Base-by-base conservation (phyloP, 2,329 filamentous ascomycete species). In the Cryphonectria radicalis region DNA sequence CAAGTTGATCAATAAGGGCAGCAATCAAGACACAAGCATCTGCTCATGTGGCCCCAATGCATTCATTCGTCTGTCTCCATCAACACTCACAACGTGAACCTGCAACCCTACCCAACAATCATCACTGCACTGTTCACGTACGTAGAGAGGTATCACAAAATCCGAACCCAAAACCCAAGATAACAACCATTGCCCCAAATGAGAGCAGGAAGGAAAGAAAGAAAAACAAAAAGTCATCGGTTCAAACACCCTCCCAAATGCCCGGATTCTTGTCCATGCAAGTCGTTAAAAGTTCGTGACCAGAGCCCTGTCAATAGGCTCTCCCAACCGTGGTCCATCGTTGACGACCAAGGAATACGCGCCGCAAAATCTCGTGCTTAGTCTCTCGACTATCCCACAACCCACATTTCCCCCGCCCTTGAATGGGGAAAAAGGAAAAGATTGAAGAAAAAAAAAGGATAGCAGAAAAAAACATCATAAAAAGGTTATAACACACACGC, bases 241-340 rank as follows among this genome's bases (percentile, higher is more conserved):
- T 6, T 35, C 1, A 17, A 59, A 59, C 55, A 8, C 55, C 55
- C 14, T 59, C 13, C 60, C 35, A 42, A 42, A 63, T 63, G 37
- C 35, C 60, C 60, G 6, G 13, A 63, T 2, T 19, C 60, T n/a
- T 13, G 37, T 13, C 37, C 60, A 42, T 42, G 60, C 37, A 42
- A 63, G 6, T n/a, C 60, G 28, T 59, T 32, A 63, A 63, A 63
- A 63, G 19, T n/a, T 63, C 60, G 60, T 63, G 7, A 63, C 35
- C 19, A n/a, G 35, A 25, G 60, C 14, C 13, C 14, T 32, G 25
- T 17, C 25, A 19, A 50, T n/a, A 11, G 19, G 8, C 46, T 22
- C 22, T 32, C 6, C 53, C 53, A 32, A 8, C 28, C 55, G 7
- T 19, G 4, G 13, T 32, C 28, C 55, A 59, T 35, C 28, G 25